phyloP scores from a whole-genome alignment of 2,329 filamentous ascomycete species.

The Alternaria brassicicola region DNA sequence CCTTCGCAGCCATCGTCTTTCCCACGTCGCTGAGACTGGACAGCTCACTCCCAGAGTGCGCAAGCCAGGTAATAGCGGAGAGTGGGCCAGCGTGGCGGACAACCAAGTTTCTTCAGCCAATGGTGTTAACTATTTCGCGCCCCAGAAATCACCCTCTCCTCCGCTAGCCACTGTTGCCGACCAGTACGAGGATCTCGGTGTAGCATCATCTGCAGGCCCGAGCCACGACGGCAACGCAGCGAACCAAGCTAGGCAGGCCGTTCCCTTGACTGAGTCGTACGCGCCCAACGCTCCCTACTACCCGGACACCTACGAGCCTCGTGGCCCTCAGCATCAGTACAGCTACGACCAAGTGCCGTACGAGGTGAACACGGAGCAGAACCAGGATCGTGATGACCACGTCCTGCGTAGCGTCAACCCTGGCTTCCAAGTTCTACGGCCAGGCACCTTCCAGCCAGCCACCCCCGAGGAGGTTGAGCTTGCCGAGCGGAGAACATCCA shows the following conservation, averaged over 20 bases:
- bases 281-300: conserved; percentile 40
- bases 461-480: conserved; percentile 37
- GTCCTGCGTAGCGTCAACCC: conserved; percentile 51
- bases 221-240: conserved; percentile 32
- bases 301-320: conserved; percentile 46
- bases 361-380: conserved; percentile 36
- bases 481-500: conserved; percentile 47
- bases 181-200: conserved; percentile 20
- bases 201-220: conserved; percentile 14
- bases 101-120: conserved; percentile 40
- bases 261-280: conserved; percentile 48
- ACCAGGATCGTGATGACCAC: conserved; percentile 40
- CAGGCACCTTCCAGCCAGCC: conserved; percentile 47
- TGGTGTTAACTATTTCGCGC: conserved; percentile 48
- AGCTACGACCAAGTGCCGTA: conserved; percentile 45
- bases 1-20: conserved; percentile 55
- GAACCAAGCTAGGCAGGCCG: conserved; percentile 39
- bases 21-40: conserved; percentile 58
- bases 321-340: conserved; percentile 44
- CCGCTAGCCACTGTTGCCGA: conserved; percentile 31
- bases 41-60: conserved; percentile 53
- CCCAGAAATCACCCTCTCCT: conserved; percentile 46
- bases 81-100: conserved; percentile 47
- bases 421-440: conserved; percentile 50
- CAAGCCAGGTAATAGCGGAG: conserved; percentile 45